A percentile compares a stretch with the other conserved stretches of the same genome.
phyloP scores from a whole-genome alignment of 148 eudicot genomes.

The Spergularia marina region DNA sequence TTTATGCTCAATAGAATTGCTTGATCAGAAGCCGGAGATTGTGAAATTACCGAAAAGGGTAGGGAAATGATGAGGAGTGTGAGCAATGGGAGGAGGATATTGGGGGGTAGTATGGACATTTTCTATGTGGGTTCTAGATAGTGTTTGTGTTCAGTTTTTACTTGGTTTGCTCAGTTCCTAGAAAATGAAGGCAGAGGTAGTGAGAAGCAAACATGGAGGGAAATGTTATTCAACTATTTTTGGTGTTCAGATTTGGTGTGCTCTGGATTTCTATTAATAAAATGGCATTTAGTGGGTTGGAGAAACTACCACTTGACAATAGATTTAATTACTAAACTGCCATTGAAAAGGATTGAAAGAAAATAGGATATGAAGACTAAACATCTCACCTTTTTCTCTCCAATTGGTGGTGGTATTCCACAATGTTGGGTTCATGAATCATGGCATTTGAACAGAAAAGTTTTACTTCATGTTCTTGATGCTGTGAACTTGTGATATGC shows the following conservation, averaged over 20 bases:
- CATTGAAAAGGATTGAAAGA: not conserved
- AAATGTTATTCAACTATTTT: not conserved
- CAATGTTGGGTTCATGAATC: too few species aligned
- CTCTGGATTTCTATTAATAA: not conserved
- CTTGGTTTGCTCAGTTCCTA: not conserved
- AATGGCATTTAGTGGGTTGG: not conserved
- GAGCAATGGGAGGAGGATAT: slow-evolving; percentile 11
- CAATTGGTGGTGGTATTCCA: too few species aligned
- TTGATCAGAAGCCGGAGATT: slow-evolving; percentile 35
- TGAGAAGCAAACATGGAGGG: not conserved
- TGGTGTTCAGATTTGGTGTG: not conserved
- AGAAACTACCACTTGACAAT: not conserved
- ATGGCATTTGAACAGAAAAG: too few species aligned
- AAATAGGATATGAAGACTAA: too few species aligned
- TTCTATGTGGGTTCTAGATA: not conserved
- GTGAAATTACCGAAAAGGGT: slow-evolving; percentile 64
- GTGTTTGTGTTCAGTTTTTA: slow-evolving; percentile 4
- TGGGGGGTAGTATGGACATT: slow-evolving; percentile 31
- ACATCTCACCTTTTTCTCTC: too few species aligned
- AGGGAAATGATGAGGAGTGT: slow-evolving; percentile 28
- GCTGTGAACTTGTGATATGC: too few species aligned
- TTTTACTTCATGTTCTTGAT: too few species aligned
- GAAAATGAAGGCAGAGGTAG: not conserved
- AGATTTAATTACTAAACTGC: not conserved
- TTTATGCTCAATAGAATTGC: slow-evolving; percentile 48